These are phyloP conservation scores for Aureoboletus auriporus DNA, from an alignment of 768 basidiomycete species.

Conservation along the genomic window DNA sequence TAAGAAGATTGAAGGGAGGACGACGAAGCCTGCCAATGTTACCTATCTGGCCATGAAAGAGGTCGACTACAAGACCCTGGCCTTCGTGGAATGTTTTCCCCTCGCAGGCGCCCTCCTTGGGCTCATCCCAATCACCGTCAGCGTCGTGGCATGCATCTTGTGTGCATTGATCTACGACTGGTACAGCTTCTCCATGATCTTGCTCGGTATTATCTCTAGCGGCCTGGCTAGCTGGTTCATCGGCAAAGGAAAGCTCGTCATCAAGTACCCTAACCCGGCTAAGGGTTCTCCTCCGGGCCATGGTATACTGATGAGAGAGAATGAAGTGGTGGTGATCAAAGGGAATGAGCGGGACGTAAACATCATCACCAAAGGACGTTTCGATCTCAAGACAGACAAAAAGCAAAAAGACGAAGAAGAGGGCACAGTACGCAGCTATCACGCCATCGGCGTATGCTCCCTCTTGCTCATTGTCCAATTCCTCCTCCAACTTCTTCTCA, in stretches of 20 bases:
- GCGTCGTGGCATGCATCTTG: constrained; percentile 20
- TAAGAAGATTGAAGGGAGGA: background rate
- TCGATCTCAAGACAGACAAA: constrained; percentile 15
- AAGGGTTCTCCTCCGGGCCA: constrained; percentile 24
- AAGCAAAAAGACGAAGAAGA: background rate
- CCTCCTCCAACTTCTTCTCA: constrained; percentile 31
- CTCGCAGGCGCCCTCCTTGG: constrained; percentile 8
- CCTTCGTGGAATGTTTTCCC: background rate
- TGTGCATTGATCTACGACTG: constrained; percentile 26
- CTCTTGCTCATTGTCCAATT: constrained; percentile 29
- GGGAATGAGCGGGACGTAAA: constrained; percentile 28
- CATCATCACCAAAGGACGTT: constrained; percentile 26
- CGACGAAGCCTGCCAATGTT: constrained; percentile 10
- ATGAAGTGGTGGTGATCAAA: constrained; percentile 24
- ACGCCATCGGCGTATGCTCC: constrained; percentile 23
- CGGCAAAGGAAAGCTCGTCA: constrained; percentile 20
- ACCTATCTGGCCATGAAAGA: constrained; percentile 18
- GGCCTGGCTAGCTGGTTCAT: constrained; percentile 25
- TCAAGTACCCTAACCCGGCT: constrained; percentile 17
- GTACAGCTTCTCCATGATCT: constrained; percentile 29
- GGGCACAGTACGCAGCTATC: background rate
- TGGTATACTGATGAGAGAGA: constrained; percentile 19
- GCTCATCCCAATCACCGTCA: constrained; percentile 21
- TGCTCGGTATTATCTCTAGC: constrained; percentile 30
- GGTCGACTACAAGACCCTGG: background rate